Base-by-base conservation (phyloP, 192 early-diverging fungal genomes). In the Coemansia sp. region DNA sequence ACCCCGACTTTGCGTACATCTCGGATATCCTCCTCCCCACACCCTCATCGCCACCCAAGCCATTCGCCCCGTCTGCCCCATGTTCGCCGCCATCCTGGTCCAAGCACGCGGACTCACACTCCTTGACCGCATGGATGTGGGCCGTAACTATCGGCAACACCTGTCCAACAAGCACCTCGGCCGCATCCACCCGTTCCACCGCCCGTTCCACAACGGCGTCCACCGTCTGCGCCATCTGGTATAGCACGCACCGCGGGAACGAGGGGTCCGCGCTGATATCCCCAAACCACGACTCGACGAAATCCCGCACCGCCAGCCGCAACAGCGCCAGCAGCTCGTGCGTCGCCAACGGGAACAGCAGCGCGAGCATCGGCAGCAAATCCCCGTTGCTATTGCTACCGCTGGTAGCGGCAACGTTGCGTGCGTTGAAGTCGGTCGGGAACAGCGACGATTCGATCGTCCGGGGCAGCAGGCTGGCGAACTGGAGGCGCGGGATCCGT, bases 81-180 rank as follows among this genome's bases (percentile, higher is more conserved):
- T n/a, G n/a, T 54, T 35, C 21, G 42, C 19, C 40, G 16, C 6
- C 60, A 11, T 12, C 29, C 22, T 61, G 35, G 0, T 47, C 52
- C n/a, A 27, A 81, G 0, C 11, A 21, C 5, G 35, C 85, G 0
- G 81, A 69, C 29, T 84, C 71, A 51, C 77, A 80, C 12, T 76
- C 56, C n/a, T 80, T 69, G 18, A 79, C 67, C 5, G 83, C 82
- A 14, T 81, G 65, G 2, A 93, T 67, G 53, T 95, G 94, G 3
- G 69, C 49, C 0, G 90, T 92, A n/a, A 90, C 62, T 24, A 87
- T 70, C 25, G 92, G 90, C 43, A 93, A 55, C 19, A 91, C 62
- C 30, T 81, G 78, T 11, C 77, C 78, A 10, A 91, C 77, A 1
- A 88, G 52, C 22, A 92, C 60, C 23, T 85, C 71, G 0, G 86